phyloP scores from a whole-genome alignment of 2,329 filamentous ascomycete genomes.

The Myrmaecium sp. region DNA sequence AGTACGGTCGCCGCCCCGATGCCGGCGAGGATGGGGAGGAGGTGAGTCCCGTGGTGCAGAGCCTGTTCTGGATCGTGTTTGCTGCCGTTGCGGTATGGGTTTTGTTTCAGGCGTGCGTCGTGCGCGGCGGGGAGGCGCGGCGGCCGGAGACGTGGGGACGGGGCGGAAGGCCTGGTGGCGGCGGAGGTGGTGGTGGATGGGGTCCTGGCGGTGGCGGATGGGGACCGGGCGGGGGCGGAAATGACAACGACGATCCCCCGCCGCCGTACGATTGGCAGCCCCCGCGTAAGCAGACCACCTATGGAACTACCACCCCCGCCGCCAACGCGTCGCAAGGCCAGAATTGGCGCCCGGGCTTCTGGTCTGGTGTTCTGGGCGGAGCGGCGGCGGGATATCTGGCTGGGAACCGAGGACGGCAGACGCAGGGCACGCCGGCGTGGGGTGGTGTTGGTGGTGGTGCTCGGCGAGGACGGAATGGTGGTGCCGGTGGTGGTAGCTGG shows the following conservation, averaged over 20 bases:
- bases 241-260: conserved; percentile 32
- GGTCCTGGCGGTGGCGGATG: conserved; percentile 25
- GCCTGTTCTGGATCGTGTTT: conserved; percentile 47
- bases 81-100: conserved; percentile 44
- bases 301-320: conserved; percentile 10
- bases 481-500: conserved; percentile 13
- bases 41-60: conserved; percentile 12
- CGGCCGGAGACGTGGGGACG: conserved; percentile 6
- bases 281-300: conserved; percentile 10
- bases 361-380: conserved; percentile 50
- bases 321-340: conserved; percentile 15
- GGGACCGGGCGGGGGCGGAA: conserved; percentile 21
- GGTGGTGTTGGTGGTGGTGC: conserved; percentile 9
- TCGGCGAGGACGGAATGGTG: too few relatives aligned
- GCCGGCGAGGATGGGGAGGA: conserved; percentile 21
- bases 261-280: conserved; percentile 29
- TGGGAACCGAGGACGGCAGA: conserved; percentile 25
- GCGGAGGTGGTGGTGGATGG: conserved; percentile 12
- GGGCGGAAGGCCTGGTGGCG: conserved; percentile 10
- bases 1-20: conserved; percentile 34
- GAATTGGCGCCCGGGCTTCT: conserved; percentile 58
- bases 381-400: conserved; percentile 53
- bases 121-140: conserved; percentile 4
- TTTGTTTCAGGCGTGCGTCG: conserved; percentile 35
- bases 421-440: conserved; percentile 8